phyloP scores from a whole-genome alignment of 768 basidiomycete species.

The Neoboletus magnificus region DNA sequence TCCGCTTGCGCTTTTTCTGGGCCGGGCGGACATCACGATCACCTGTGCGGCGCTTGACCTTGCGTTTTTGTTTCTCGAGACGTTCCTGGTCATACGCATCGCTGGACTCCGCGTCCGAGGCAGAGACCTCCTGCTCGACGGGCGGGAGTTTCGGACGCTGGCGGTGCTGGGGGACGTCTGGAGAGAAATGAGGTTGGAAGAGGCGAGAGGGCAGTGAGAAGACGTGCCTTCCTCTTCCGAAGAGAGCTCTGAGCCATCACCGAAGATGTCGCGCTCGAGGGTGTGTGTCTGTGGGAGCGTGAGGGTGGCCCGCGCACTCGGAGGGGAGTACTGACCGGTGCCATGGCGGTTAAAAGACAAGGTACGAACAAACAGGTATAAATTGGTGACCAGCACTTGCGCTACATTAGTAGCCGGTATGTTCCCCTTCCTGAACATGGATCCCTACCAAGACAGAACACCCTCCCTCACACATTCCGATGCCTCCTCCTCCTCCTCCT shows the following conservation, averaged over 20 bases:
- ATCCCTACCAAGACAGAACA: slow-evolving; percentile 19
- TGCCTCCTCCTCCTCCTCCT: slow-evolving; percentile 15
- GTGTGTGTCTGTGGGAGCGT: slow-evolving; percentile 17
- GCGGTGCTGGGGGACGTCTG: slow-evolving; percentile 45
- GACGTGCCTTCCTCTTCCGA: slow-evolving; percentile 58
- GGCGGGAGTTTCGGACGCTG: slow-evolving; percentile 32
- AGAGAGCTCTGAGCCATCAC: slow-evolving; percentile 82
- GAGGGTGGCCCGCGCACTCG: neutral
- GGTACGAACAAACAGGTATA: slow-evolving; percentile 10
- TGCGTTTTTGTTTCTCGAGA: slow-evolving; percentile 24
- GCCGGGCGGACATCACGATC: slow-evolving; percentile 36
- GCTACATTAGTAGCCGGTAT: neutral
- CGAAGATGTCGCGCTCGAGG: slow-evolving; percentile 74
- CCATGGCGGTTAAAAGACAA: slow-evolving; percentile 9
- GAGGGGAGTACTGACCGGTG: slow-evolving; percentile 2
- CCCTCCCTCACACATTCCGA: slow-evolving; percentile 32
- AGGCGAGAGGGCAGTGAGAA: neutral
- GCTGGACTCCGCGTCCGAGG: slow-evolving; percentile 40
- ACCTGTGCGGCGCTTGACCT: slow-evolving; percentile 39
- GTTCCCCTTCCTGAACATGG: slow-evolving; percentile 23
- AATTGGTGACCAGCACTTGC: neutral
- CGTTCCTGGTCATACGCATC: slow-evolving; percentile 52
- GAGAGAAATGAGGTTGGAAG: slow-evolving; percentile 1
- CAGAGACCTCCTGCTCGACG: slow-evolving; percentile 35
- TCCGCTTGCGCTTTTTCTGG: slow-evolving; percentile 58